Evolutionary conservation across 2,329 filamentous ascomycete species (phyloP), one percentile per base, ranked within the genome.

Genomic region (Stenocarpella maydis): DNA sequence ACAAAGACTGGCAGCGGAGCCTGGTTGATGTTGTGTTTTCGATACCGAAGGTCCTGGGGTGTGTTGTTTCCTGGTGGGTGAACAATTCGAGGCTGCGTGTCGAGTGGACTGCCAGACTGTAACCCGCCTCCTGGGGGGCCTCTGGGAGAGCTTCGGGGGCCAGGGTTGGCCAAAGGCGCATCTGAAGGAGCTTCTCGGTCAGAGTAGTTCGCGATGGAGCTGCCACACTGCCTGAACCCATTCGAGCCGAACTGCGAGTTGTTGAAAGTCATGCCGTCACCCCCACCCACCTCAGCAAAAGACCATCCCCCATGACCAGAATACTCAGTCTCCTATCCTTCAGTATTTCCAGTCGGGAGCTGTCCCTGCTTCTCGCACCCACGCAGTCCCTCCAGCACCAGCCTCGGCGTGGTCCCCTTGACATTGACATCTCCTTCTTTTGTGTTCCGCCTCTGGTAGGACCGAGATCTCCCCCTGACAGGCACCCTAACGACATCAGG

Each of bases 1-100:
- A 75, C 58, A 37, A 80, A 76, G 21, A 79, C 71, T 41, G 69
- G 67, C 28, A 53, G 31, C 15, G 55, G 54, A 21, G 67, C 21
- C 31, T 65, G 63, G 15, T 41, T 55, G 43, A 71, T 55, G n/a
- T 69, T 41, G 26, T 63, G 69, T 17, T 28, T 47, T 17, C 69
- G 54, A 28, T 69, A 71, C 5, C 70, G 69, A 9, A 72, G 71
- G n/a, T 74, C 74, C 39, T 73, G 70, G n/a, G 47, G 63, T 31
- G 61, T 45, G 60, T 34, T 41, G 10, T 61, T 41, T 34, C 10
- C 58, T 77, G 50, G 21, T 64, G 47, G 45, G 70, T 70, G 53
- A 71, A 71, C 39, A n/a, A 71, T 37, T 8, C 47, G 47, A 31
- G 52, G 52, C 37, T 50, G 52, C 19, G 53, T 31, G 41, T 34